Conservation (phyloP, 1,139 yeast genomes). For the Diutina mesorugosa region DNA sequence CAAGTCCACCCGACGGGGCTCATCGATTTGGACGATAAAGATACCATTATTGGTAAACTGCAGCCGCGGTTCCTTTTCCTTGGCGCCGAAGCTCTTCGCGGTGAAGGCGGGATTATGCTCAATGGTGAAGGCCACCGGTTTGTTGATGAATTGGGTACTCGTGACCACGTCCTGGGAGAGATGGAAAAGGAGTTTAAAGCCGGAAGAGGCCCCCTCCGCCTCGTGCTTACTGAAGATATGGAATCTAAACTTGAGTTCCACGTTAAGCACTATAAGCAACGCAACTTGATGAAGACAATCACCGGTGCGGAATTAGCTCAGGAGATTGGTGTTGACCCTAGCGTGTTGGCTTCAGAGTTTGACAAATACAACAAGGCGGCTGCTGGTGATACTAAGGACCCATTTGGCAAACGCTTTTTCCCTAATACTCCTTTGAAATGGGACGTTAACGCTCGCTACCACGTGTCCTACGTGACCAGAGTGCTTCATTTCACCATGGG, state of each 20-base stretch:
- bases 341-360: constrained; percentile 22
- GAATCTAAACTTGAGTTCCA: constrained; percentile 39
- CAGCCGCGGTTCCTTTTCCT: constrained; percentile 45
- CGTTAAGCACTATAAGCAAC: constrained; percentile 51
- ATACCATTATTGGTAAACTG: constrained; percentile 25
- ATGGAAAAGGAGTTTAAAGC: constrained; percentile 32
- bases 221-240: constrained; percentile 31
- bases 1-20: constrained; percentile 82
- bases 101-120: constrained; percentile 63
- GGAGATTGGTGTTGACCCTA: constrained; percentile 23
- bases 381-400: constrained; percentile 26
- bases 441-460: constrained; percentile 17
- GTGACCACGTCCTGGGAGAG: constrained; percentile 57
- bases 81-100: constrained; percentile 71
- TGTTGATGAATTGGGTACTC: constrained; percentile 58
- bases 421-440: constrained; percentile 35
- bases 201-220: constrained; percentile 39
- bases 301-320: constrained; percentile 36
- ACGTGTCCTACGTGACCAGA: constrained; percentile 51
- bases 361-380: constrained; percentile 35
- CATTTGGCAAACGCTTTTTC: constrained; percentile 38
- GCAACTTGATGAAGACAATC: constrained; percentile 46
- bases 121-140: constrained; percentile 54
- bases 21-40: constrained; percentile 49
- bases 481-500: constrained; percentile 86